Percentiles rank a stretch among this genome's conserved stretches.
phyloP scores from a whole-genome alignment of 192 early-diverging fungal genomes.

The Coemansia sp. region DNA sequence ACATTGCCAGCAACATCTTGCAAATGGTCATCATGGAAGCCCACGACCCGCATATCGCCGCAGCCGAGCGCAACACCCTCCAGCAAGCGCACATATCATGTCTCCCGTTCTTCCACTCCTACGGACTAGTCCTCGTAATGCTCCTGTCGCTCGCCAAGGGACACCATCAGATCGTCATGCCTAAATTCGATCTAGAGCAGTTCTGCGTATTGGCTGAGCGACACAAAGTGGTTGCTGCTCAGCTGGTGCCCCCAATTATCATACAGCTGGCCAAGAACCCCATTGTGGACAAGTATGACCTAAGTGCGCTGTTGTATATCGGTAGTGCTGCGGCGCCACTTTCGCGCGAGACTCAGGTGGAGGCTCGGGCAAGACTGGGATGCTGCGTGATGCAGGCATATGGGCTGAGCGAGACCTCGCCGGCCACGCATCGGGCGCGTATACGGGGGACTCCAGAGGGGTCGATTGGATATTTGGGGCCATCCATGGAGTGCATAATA shows the following conservation, averaged over 20 bases:
- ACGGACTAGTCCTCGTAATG: conserved; percentile 62
- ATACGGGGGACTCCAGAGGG: conserved; percentile 40
- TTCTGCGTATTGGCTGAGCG: conserved; percentile 70
- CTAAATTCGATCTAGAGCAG: conserved; percentile 69
- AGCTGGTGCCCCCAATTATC: conserved; percentile 68
- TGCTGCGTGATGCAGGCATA: conserved; percentile 63
- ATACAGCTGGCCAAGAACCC: conserved; percentile 79
- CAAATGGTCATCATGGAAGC: conserved; percentile 61
- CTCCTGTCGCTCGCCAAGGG: conserved; percentile 46
- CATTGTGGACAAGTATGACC: conserved; percentile 72
- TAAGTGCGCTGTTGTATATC: conserved; percentile 65
- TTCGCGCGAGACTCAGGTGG: conserved; percentile 63
- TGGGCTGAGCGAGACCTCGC: conserved; percentile 69
- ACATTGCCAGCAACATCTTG: conserved; percentile 73
- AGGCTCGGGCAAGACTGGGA: conserved; percentile 53
- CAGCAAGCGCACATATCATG: conserved; percentile 25
- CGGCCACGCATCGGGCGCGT: conserved; percentile 40
- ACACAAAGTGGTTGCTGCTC: conserved; percentile 68
- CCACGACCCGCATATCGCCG: conserved; percentile 13
- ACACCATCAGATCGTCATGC: conserved; percentile 69
- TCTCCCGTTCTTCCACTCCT: conserved; percentile 78
- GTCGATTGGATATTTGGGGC: conserved; percentile 72
- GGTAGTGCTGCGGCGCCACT: conserved; percentile 84
- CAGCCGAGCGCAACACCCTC: background rate
- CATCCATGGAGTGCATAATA: conserved; percentile 75